Conservation (phyloP, 1,284 basidiomycete genomes). For the Cutaneotrichosporon dermatis region DNA sequence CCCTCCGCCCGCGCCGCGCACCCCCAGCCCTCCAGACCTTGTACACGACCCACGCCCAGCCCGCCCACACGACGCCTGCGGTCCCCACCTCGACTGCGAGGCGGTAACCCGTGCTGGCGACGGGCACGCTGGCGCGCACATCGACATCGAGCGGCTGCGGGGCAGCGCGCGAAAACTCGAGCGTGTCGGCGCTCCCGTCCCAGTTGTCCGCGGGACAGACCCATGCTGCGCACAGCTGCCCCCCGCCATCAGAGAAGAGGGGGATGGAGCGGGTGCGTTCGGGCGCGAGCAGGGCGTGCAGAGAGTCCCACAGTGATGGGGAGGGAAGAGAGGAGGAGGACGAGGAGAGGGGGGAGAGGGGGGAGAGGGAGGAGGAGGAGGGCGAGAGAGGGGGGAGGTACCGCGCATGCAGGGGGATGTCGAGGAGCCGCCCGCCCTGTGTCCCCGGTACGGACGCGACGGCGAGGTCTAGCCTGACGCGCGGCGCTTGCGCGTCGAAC, state of each 20-base stretch:
- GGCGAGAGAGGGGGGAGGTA: constrained; percentile 26
- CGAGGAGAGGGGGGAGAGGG: no score
- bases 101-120: constrained; percentile 3
- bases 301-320: no score
- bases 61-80: constrained; percentile 6
- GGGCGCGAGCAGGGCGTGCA: neutral
- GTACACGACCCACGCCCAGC: constrained; percentile 12
- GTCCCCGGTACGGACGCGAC: neutral
- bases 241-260: neutral
- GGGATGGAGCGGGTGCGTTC: neutral
- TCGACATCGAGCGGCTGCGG: neutral
- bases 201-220: neutral
- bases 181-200: neutral
- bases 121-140: constrained; percentile 4
- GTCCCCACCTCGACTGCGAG: constrained; percentile 11
- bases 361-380: no score
- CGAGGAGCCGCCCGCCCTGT: neutral
- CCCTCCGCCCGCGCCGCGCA: neutral
- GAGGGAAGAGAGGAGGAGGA: no score
- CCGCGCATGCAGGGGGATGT: constrained; percentile 38
- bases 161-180: neutral
- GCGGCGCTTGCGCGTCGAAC: neutral
- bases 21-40: neutral
- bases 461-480: neutral
- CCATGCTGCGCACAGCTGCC: neutral